A percentile compares a stretch with the other conserved stretches of the same genome.
phyloP scores from a whole-genome alignment of 352 stramenopile species.

The Blastocystis sp. region DNA sequence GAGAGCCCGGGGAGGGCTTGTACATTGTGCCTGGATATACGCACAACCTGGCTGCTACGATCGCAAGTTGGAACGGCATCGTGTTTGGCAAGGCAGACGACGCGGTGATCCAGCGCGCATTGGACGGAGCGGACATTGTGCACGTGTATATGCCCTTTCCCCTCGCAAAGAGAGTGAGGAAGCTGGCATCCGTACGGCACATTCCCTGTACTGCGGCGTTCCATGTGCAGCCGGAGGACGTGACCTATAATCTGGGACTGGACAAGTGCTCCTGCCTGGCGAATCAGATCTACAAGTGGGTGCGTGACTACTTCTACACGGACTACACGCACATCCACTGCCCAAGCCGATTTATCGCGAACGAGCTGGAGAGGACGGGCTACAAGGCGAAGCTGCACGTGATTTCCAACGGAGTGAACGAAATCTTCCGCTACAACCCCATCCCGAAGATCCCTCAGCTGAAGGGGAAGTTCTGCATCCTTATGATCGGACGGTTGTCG shows the following conservation, averaged over 20 bases:
- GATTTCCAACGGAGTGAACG: constrained; percentile 54
- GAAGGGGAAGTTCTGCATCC: constrained; percentile 24
- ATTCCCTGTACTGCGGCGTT: constrained; percentile 46
- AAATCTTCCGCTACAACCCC: neutral
- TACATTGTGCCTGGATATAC: constrained; percentile 35
- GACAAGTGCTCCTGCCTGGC: neutral
- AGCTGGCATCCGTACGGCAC: constrained; percentile 10
- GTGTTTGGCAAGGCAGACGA: constrained; percentile 8
- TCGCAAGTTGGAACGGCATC: constrained; percentile 60
- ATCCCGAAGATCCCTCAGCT: neutral
- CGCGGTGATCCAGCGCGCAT: constrained; percentile 13
- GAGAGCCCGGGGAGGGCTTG: neutral
- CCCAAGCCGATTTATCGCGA: constrained; percentile 44
- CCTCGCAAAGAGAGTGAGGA: neutral
- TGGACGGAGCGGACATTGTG: constrained; percentile 42
- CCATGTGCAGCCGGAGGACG: constrained; percentile 58
- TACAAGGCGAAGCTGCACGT: constrained; percentile 40
- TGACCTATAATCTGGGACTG: constrained; percentile 1
- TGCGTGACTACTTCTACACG: constrained; percentile 32
- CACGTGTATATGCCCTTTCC: constrained; percentile 23
- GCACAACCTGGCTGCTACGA: constrained; percentile 27
- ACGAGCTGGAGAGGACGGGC: neutral
- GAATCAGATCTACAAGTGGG: constrained; percentile 14
- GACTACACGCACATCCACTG: constrained; percentile 37
- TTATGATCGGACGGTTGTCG: constrained; percentile 19